Percentiles rank a stretch among this genome's conserved stretches.
These are phyloP conservation scores for Pseudogymnoascus sp. DNA, from an alignment of 2,329 filamentous ascomycete genomes.

Conservation along the genomic window DNA sequence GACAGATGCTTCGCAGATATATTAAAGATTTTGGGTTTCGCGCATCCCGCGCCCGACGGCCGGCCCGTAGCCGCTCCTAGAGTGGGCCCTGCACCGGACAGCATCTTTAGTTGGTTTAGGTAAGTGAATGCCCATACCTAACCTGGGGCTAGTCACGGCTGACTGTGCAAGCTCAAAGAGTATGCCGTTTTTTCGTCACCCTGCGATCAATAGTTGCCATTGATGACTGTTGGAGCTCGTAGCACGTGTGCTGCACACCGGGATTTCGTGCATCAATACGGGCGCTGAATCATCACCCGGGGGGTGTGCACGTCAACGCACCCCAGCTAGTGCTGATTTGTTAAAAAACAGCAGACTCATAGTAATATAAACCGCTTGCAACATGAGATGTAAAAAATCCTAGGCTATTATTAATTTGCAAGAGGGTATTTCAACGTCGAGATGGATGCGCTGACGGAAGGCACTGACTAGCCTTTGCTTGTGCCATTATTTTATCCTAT, in stretches of 20 bases:
- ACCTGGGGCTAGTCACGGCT: not conserved
- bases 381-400: not conserved
- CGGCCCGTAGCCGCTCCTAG: not conserved
- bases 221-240: not conserved
- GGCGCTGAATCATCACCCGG: not conserved
- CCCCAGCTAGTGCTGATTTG: not conserved
- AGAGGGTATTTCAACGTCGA: not conserved
- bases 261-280: not conserved
- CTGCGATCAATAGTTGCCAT: not conserved
- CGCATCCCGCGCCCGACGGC: not conserved
- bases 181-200: not conserved
- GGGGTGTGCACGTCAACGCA: not conserved
- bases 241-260: not conserved
- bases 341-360: not conserved
- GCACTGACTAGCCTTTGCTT: not conserved
- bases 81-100: not conserved
- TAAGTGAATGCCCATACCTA: not conserved
- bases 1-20: not conserved
- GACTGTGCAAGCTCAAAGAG: not conserved
- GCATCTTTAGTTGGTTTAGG: not conserved
- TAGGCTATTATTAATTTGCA: not conserved
- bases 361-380: not conserved
- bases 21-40: constrained; percentile 1
- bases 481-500: not conserved
- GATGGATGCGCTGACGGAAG: not conserved